Evolutionary conservation across 805 yeast genomes (phyloP).

Genomic region (Starmerella asiatica): DNA sequence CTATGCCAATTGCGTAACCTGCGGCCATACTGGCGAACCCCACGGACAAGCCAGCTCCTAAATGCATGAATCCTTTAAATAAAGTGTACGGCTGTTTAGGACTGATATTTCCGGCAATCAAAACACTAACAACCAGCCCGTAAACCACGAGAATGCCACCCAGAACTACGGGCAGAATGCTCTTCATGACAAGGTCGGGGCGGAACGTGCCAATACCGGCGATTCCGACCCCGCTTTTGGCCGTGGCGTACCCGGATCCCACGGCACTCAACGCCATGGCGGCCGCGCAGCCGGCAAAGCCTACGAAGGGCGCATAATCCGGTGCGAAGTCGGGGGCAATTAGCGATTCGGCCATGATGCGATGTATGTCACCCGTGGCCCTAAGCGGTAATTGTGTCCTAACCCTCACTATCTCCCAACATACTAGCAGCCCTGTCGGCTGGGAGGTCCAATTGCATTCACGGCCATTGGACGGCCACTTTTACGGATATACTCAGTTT

Average conservation of each 20-base stretch:
- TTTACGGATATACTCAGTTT: too few species aligned
- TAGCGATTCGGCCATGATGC: conserved; percentile 6
- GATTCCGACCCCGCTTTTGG: conserved; percentile 96
- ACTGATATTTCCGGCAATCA: conserved; percentile 70
- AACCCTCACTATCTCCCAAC: too few species aligned
- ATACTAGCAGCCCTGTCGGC: too few species aligned
- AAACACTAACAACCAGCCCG: conserved; percentile 90
- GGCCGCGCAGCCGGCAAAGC: conserved; percentile 89
- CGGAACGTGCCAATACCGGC: conserved; percentile 95
- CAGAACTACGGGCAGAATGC: conserved; percentile 91
- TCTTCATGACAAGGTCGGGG: conserved; percentile 90
- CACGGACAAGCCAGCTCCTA: conserved; percentile 89
- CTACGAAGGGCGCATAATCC: conserved; percentile 89
- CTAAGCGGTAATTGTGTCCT: too few species aligned
- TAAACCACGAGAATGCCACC: conserved; percentile 94
- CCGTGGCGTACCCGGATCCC: conserved; percentile 99
- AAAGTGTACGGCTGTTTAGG: conserved; percentile 71
- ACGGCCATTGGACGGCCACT: too few species aligned
- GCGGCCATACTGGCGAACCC: conserved; percentile 95
- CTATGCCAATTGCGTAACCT: conserved; percentile 92
- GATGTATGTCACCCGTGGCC: too few species aligned
- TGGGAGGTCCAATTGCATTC: too few species aligned
- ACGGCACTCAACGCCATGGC: conserved; percentile 84
- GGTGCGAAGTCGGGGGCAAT: conserved; percentile 56
- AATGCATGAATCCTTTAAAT: conserved; percentile 95